Evolutionary conservation across 2,329 filamentous ascomycete genomes (phyloP), one percentile per base, ranked within the genome.

Genomic region (Calonectria multiphialidica): DNA sequence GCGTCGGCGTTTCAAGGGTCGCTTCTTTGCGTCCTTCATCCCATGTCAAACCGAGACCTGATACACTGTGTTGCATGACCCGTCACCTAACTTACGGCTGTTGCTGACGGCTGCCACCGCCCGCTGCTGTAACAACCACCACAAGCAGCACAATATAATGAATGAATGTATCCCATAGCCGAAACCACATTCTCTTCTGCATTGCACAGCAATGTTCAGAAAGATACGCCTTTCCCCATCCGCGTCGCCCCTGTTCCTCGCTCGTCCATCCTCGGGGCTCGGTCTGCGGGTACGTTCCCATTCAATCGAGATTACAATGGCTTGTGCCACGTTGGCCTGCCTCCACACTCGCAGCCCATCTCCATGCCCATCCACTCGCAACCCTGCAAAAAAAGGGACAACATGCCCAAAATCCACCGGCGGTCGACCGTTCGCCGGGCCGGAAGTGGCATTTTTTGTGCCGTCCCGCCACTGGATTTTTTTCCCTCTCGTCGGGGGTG

Each of bases 291-390:
- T 65, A 45, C 47, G 15, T 35, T 44, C 61, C 66, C 64, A 42
- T 50, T 64, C 72, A 72, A 72, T 71, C 66, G 68, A 75, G 67
- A 76, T 74, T 76, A 73, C 68, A 68, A 74, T 70, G 71, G 75
- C 74, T 71, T 70, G 70, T 75, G 73, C 73, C 75, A 76, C 67
- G 40, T 70, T 72, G 66, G 66, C 45, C 55, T 49, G 55, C 67
- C 63, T 70, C 71, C 69, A 67, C 69, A 40, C 40, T 61, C 42
- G 30, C 66, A 63, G 59, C 64, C 47, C 42, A 59, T 59, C 57
- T 53, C 62, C 30, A 28, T 66, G 40, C 28, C 45, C n/a, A 55
- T 49, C 47, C 64, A 44, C 57, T 57, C 28, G n/a, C 28, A 40
- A 40, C 65, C 64, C 63, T 67, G 63, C 64, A 61, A 59, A 18